phyloP scores from a whole-genome alignment of 2,329 filamentous ascomycete species.

The Chaetomiaceae sp. region DNA sequence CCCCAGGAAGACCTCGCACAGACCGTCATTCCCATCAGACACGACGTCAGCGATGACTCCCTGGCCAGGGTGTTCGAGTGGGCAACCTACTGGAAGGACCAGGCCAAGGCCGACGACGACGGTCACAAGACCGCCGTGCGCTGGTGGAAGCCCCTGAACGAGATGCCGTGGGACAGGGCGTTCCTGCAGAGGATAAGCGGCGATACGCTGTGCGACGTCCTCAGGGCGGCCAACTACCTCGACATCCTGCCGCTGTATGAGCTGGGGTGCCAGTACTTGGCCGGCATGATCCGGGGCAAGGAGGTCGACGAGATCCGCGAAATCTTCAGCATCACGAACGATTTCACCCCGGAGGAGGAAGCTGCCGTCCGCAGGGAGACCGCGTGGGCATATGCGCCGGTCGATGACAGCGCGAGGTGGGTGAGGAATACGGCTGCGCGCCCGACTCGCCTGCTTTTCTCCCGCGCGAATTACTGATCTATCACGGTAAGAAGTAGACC shows the following conservation, averaged over 20 bases:
- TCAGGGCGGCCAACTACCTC: slow-evolving; percentile 8
- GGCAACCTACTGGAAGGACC: background rate
- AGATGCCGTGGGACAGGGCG: background rate
- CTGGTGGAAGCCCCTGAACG: background rate
- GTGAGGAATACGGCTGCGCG: too few relatives aligned
- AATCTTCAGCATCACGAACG: slow-evolving; percentile 1
- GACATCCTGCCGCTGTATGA: slow-evolving; percentile 4
- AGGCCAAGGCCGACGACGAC: background rate
- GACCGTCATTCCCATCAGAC: background rate
- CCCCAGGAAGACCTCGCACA: background rate
- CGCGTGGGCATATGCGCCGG: too few relatives aligned
- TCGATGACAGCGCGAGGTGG: too few relatives aligned
- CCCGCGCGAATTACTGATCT: too few relatives aligned
- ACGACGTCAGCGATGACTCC: background rate
- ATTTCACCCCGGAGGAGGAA: slow-evolving; percentile 3
- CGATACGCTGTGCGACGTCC: background rate
- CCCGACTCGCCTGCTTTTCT: too few relatives aligned
- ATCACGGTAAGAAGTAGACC: too few relatives aligned
- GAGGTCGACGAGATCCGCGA: background rate
- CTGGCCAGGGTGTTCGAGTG: background rate
- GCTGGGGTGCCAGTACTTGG: background rate
- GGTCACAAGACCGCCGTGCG: background rate
- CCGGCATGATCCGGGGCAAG: slow-evolving; percentile 1
- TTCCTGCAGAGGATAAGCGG: background rate
- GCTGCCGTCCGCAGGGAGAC: background rate